These are phyloP conservation scores for Candida ovalis DNA, from an alignment of 805 yeast species.

Conservation along the genomic window DNA sequence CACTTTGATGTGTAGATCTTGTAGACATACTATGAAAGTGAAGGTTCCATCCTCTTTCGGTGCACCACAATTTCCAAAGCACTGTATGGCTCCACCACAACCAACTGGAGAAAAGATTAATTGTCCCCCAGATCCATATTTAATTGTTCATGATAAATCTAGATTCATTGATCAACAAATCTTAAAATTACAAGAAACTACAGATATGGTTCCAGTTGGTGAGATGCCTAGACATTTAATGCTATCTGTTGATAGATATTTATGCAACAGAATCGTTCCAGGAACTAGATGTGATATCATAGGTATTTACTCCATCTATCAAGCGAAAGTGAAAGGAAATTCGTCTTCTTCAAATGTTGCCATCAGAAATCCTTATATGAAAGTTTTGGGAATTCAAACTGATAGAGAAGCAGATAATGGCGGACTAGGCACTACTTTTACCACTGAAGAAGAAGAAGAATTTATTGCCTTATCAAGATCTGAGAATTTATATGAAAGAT, in stretches of 20 bases:
- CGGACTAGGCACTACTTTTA: slow-evolving; percentile 49
- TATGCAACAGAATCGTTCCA: slow-evolving; percentile 89
- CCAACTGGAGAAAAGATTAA: slow-evolving; percentile 45
- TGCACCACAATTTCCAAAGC: slow-evolving; percentile 60
- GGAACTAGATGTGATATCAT: slow-evolving; percentile 91
- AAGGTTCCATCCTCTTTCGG: slow-evolving; percentile 67
- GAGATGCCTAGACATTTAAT: slow-evolving; percentile 95
- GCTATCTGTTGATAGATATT: slow-evolving; percentile 81
- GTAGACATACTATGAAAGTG: slow-evolving; percentile 74
- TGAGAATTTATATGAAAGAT: slow-evolving; percentile 82
- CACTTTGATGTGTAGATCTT: slow-evolving; percentile 80
- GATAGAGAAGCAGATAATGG: slow-evolving; percentile 61
- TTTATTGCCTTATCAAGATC: slow-evolving; percentile 74
- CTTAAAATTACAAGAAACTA: slow-evolving; percentile 91
- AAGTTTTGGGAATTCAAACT: slow-evolving; percentile 80
- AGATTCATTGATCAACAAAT: slow-evolving; percentile 94
- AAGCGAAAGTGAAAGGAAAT: slow-evolving; percentile 53
- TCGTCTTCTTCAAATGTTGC: slow-evolving; percentile 65
- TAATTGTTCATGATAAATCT: slow-evolving; percentile 90
- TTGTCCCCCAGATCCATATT: slow-evolving; percentile 92
- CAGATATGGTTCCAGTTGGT: slow-evolving; percentile 98
- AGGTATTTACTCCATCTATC: slow-evolving; percentile 91
- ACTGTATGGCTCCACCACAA: slow-evolving; percentile 58
- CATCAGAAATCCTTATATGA: slow-evolving; percentile 86
- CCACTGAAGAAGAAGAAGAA: slow-evolving; percentile 93